Base-by-base conservation (phyloP, 2,329 filamentous ascomycete species). In the Beauveria australis region DNA sequence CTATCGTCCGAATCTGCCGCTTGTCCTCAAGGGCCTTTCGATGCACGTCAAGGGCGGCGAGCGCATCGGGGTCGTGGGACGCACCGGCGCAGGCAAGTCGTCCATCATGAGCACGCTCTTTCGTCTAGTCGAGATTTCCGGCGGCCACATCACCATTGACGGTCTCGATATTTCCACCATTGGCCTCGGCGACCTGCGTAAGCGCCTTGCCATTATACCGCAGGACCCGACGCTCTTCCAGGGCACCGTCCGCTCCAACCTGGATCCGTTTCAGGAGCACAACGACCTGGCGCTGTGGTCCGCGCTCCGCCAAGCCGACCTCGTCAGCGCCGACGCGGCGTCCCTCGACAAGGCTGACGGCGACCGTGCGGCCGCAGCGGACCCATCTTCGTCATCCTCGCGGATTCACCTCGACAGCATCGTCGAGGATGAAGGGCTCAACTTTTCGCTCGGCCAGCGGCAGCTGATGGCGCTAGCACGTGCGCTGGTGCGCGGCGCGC, bases 401-500 rank as follows among this genome's bases (percentile, higher is more conserved):
- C 85, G 89, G 60, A 89, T 96, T 63, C 86, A 91, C 65, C 87
- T 99, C 24, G 93, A 97, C 74, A 88, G 83, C 18, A 70, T 85
- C 2, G 93, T 97, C 2, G 92, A 97, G 67, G 94, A 97, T 71
- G 93, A 97, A 75, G 94, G 94, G 0, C 81, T 96, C 63, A 97
- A 97, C 75, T 97, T 96, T 78, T 96, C 91, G 0, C 86, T 97
- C 10, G 93, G 93, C 7, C 93, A 97, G 76, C 86, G 94, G 3
- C 94, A 97, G 74, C 84, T 97, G 53, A 96, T 97, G 89, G 94
- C 94, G 1, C 81, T 99, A 1, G 92, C 92, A 0, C 87, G 94
- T 1, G 94, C 94, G 0, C 83, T 99, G 2, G 93, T 97, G 5
- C 87, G 93, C 43, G 86, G 88, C 48, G 89, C 88, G 0, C 91